Conservation (phyloP, 257 asterid species). For the Avicennia marina region DNA sequence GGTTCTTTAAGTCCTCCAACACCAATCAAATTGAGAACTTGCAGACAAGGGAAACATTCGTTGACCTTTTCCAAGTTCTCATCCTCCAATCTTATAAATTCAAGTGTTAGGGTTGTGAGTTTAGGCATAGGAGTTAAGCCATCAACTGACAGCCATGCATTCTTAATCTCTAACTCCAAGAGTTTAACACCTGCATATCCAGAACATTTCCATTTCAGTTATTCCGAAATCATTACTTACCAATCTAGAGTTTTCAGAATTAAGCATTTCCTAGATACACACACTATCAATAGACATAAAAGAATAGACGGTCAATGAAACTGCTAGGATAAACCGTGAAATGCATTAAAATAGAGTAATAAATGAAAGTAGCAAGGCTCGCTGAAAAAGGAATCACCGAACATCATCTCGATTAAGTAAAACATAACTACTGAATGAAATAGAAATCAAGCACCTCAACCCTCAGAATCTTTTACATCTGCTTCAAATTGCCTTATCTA, state of each 20-base stretch:
- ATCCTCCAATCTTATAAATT: conserved; percentile 71
- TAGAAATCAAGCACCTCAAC: too few species aligned
- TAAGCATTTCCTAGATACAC: conserved; percentile 8
- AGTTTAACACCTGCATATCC: conserved; percentile 52
- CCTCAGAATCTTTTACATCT: too few species aligned
- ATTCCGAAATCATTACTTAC: not conserved
- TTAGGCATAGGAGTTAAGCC: conserved; percentile 53
- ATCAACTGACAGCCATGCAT: conserved; percentile 77
- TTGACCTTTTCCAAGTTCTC: conserved; percentile 67
- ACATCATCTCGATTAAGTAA: not conserved
- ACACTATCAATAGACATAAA: too few species aligned
- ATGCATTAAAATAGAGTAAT: not conserved
- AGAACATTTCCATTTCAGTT: conserved; percentile 13
- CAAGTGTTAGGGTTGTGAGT: conserved; percentile 67
- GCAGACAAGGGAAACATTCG: conserved; percentile 51
- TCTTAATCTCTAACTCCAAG: conserved; percentile 49
- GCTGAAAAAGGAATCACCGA: too few species aligned
- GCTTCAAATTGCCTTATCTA: too few species aligned
- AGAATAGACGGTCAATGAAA: too few species aligned
- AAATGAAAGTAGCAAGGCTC: not conserved
- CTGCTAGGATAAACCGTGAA: too few species aligned
- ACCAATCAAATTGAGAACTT: conserved; percentile 63
- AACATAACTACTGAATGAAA: not conserved
- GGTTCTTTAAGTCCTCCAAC: conserved; percentile 88
- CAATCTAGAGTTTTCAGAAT: not conserved